Conservation (phyloP, 2,329 filamentous ascomycete species). For the Colletotrichum australisinense region DNA sequence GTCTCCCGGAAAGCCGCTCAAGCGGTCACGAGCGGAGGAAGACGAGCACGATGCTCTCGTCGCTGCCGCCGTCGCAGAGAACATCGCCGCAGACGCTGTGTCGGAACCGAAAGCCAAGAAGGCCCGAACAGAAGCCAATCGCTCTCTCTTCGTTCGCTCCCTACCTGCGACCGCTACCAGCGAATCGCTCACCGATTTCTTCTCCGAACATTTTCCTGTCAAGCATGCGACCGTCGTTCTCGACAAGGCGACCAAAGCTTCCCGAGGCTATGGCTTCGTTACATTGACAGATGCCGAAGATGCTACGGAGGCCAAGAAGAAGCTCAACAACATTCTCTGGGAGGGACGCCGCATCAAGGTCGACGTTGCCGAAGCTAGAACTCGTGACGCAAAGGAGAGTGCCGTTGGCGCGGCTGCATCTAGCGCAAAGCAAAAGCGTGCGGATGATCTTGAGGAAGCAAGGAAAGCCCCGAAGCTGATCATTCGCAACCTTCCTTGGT, state of each 20-base stretch:
- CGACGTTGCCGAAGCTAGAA: conserved; percentile 88
- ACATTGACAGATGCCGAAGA: conserved; percentile 96
- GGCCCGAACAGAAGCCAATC: conserved; percentile 67
- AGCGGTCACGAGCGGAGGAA: conserved; percentile 34
- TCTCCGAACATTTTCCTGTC: conserved; percentile 93
- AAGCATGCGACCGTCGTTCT: conserved; percentile 95
- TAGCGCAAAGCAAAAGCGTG: conserved; percentile 62
- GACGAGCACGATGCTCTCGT: conserved; percentile 32
- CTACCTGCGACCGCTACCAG: conserved; percentile 83
- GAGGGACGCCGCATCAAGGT: conserved; percentile 86
- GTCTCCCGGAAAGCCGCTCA: conserved; percentile 29
- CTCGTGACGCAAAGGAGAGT: conserved; percentile 65
- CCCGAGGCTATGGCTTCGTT: conserved; percentile 94
- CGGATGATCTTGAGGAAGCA: conserved; percentile 70
- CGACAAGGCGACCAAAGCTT: conserved; percentile 87
- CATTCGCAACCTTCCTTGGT: conserved; percentile 95
- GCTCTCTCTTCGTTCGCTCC: conserved; percentile 91
- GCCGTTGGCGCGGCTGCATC: conserved; percentile 50
- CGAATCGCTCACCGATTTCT: conserved; percentile 86
- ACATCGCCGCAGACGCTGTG: conserved; percentile 47
- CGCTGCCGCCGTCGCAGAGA: conserved; percentile 32
- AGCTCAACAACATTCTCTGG: conserved; percentile 82
- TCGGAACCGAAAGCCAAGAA: conserved; percentile 58
- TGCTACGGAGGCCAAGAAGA: conserved; percentile 81
- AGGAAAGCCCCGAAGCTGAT: conserved; percentile 81